phyloP scores from a whole-genome alignment of 208 protist species.

The Phytomonas sp. region DNA sequence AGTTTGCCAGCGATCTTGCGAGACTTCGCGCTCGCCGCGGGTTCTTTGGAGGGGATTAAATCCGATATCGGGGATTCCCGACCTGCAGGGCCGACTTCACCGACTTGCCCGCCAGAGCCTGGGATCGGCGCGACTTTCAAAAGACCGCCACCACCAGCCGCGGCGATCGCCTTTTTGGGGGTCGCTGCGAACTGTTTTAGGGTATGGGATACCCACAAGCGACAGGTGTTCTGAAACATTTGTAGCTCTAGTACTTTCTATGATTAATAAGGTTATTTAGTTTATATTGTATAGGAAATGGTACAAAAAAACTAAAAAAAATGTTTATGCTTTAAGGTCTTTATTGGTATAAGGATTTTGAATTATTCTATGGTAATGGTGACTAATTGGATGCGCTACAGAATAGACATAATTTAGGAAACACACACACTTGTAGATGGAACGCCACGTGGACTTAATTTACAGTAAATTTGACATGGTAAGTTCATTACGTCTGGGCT shows the following conservation, averaged over 20 bases:
- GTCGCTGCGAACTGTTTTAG: background rate
- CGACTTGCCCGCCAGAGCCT: no score
- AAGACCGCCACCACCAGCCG: background rate
- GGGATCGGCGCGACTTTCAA: background rate
- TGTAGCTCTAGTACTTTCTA: background rate
- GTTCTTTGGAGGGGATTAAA: background rate
- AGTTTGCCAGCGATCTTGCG: conserved; percentile 33
- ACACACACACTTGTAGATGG: background rate
- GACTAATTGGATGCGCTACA: background rate
- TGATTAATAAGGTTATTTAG: conserved; percentile 11
- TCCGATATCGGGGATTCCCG: background rate
- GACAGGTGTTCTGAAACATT: background rate
- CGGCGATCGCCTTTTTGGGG: background rate
- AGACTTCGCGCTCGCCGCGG: background rate
- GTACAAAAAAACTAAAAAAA: conserved; percentile 3
- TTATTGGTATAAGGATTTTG: background rate
- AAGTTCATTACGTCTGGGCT: background rate
- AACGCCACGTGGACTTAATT: background rate
- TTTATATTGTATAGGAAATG: background rate
- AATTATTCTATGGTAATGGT: background rate
- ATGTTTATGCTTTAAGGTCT: background rate
- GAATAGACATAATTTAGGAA: background rate
- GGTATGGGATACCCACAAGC: background rate
- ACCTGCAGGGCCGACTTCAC: background rate
- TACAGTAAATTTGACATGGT: background rate